Conservation (phyloP, 2,329 filamentous ascomycete species). For the Aureobasidium sp. region DNA sequence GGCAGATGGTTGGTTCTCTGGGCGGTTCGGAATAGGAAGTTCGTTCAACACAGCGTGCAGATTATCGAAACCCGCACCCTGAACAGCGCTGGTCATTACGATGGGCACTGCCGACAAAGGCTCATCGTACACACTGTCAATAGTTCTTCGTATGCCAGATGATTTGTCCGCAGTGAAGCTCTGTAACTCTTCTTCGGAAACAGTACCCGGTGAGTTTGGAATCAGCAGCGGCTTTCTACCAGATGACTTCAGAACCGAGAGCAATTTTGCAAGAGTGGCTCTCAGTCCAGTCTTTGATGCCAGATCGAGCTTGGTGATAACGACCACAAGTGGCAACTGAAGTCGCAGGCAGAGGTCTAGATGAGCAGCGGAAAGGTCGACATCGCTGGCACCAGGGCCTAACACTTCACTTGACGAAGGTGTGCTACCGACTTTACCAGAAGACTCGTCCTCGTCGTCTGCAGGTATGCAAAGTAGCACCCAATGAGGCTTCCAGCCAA, state of each 20-base stretch:
- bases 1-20: background rate
- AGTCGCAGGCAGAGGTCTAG: conserved; percentile 79
- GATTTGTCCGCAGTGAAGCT: conserved; percentile 51
- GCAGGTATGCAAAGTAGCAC: conserved; percentile 81
- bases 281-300: conserved; percentile 67
- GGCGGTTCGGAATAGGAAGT: conserved; percentile 55
- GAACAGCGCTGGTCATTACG: conserved; percentile 77
- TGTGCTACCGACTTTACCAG: conserved; percentile 38
- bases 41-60: conserved; percentile 73
- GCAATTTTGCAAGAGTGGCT: conserved; percentile 62
- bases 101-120: conserved; percentile 63
- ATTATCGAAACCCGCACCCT: conserved; percentile 71
- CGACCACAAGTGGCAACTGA: conserved; percentile 66
- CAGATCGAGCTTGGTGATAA: conserved; percentile 87
- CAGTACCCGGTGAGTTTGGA: conserved; percentile 26
- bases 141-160: conserved; percentile 50
- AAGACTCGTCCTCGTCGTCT: conserved; percentile 55
- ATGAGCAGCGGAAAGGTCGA: conserved; percentile 71
- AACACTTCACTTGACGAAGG: conserved; percentile 47
- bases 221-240: conserved; percentile 70
- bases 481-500: conserved; percentile 96
- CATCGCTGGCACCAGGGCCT: conserved; percentile 46
- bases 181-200: conserved; percentile 45
- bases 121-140: conserved; percentile 46
- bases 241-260: conserved; percentile 69